Conservation (phyloP, 345 rosid species). For the Rhizophora mangle region DNA sequence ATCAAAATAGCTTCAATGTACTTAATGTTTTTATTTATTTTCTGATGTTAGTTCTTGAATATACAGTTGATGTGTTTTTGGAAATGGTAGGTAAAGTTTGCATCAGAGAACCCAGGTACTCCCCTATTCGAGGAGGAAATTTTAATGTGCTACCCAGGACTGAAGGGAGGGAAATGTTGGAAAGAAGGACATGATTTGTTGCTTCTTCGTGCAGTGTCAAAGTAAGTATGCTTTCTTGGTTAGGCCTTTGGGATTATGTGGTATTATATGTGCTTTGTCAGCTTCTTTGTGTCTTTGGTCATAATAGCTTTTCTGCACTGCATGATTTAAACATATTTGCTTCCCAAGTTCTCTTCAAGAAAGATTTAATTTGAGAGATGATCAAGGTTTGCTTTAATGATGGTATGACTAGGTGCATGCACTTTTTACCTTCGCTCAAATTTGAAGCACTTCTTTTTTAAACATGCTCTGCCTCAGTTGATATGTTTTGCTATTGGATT, state of each 20-base stretch:
- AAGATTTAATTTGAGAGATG: too few species aligned
- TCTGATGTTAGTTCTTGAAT: neutral
- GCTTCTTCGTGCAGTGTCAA: slow-evolving; percentile 74
- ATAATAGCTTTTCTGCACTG: too few species aligned
- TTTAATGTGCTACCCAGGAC: slow-evolving; percentile 62
- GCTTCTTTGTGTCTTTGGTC: too few species aligned
- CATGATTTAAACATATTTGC: too few species aligned
- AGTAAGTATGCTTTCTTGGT: slow-evolving; percentile 62
- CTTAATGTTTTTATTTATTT: neutral
- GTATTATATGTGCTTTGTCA: too few species aligned
- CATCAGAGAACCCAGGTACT: slow-evolving; percentile 49
- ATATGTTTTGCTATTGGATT: neutral
- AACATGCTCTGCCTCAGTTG: neutral
- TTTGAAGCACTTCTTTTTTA: too few species aligned
- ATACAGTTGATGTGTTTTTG: slow-evolving; percentile 1
- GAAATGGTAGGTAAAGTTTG: slow-evolving; percentile 49
- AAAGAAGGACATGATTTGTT: slow-evolving; percentile 81
- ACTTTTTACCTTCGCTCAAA: too few species aligned
- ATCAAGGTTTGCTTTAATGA: too few species aligned
- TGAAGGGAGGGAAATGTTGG: slow-evolving; percentile 86
- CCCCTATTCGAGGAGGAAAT: slow-evolving; percentile 66
- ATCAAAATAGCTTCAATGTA: neutral
- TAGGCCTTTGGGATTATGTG: too few species aligned
- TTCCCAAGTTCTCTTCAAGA: too few species aligned
- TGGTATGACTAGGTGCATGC: too few species aligned